Conservation (phyloP, 2,329 filamentous ascomycete genomes). For the Malbranchea zuffiana region DNA sequence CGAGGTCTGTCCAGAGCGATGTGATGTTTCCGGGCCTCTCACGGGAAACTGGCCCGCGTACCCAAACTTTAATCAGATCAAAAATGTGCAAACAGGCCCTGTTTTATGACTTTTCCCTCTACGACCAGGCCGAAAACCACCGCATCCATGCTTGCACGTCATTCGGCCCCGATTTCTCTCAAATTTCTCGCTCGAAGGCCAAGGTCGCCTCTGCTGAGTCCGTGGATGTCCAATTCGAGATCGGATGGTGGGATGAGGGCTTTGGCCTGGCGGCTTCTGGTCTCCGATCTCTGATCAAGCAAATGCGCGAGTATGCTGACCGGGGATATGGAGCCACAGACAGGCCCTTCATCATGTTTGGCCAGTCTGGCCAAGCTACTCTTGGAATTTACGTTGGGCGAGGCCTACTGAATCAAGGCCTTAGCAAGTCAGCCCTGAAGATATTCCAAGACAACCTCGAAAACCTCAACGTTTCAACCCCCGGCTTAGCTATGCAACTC, state of each 20-base stretch:
- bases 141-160: constrained; percentile 1
- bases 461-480: neutral
- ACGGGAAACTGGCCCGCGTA: too few species aligned
- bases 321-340: neutral
- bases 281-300: neutral
- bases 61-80: too few species aligned
- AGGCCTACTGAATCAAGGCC: neutral
- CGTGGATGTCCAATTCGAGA: neutral
- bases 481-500: constrained; percentile 3
- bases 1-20: too few species aligned
- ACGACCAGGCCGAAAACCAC: neutral
- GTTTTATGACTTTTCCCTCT: constrained; percentile 2
- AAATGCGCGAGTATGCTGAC: neutral
- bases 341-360: constrained; percentile 1
- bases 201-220: neutral
- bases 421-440: neutral
- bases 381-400: constrained; percentile 5
- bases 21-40: too few species aligned
- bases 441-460: neutral
- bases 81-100: constrained; percentile 6
- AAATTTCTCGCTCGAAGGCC: neutral
- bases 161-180: neutral
- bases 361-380: constrained; percentile 5
- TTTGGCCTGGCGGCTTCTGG: neutral
- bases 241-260: constrained; percentile 1